Base-by-base conservation (phyloP, 352 stramenopile genomes). In the Globisporangium solare region DNA sequence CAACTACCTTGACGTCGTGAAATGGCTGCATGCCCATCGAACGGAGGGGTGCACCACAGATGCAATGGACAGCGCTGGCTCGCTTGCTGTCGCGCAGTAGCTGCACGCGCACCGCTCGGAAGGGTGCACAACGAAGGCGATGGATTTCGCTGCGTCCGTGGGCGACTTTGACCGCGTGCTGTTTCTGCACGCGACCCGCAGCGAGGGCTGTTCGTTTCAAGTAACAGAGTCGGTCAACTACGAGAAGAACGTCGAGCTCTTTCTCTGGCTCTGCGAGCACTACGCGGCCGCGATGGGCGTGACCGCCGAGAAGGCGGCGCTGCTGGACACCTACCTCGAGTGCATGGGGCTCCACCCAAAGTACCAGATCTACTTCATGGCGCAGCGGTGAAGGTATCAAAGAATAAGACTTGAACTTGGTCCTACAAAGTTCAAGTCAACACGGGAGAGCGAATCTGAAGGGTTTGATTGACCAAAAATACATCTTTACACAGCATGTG, bases 41-140 rank as follows among this genome's bases (percentile, higher is more conserved):
- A 35, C 20, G 0, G 63, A 66, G 15, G 63, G 63, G 7, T 66
- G 58, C 21, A 59, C 63, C 22, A 54, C 47, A 8, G 57, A 66
- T 24, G 58, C 58, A 1, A 57, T 69, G 24, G 46, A 66, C 27
- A 45, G 56, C 32, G 47, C 21, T 15, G 15, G 14, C 14, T 55
- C 46, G 11, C 22, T 54, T 20, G 47, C 37, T 11, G 49, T 61
- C 46, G 15, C 56, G 13, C 47, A 40, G 35, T 48, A 47, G 20
- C 47, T 69, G 18, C 51, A 59, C 37, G 20, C 50, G 20, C 35
- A 47, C 21, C 6, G 43, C 0, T 32, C 15, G 0, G 32, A 49
- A 22, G 58, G 32, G 5, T 61, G 46, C 22, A 52, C 53, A 1
- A 11, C 22, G 14, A 48, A 51, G 31, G 37, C 31, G 43, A 47